Evolutionary conservation across 257 asterid species (phyloP), one percentile per base, ranked within the genome.

Genomic region (Echium plantagineum): DNA sequence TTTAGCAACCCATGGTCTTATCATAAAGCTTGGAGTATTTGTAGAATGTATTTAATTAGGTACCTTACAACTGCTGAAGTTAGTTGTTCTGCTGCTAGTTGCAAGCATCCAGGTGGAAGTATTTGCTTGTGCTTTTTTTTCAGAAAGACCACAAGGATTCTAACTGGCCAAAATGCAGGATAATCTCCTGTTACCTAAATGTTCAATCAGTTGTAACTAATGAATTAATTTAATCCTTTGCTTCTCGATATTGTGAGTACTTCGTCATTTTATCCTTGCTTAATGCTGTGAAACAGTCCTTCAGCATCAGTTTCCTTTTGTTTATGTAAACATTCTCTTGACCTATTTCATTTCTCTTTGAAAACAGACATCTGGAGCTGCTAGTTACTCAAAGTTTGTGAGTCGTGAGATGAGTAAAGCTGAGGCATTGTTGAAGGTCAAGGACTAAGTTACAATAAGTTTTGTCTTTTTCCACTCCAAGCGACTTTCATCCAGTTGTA

Each of bases 351-450:
- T 32, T 48, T 63, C 51, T 74, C 69, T 68, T 67, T 74, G 70
- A 16, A 46, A 71, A 63, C 74, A 91, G 98, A 77, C 84, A 65
- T 81, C 95, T 51, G 90, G 86, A 70, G 96, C 86, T 73, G 71
- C 90, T 59, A 87, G 94, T 79, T 93, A 89, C 77, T 81, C 99
- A 57, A 93, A 86, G 70, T 93, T 89, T 75, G 97, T 93, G 17
- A 83, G 83, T 78, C 87, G 95, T 60, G 99, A 93, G 77, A 93
- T 89, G 97, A 93, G 99, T 94, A 93, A 93, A 80, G 99, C 99
- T 53, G 99, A 93, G 82, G 97, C 99, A 68, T 77, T 93, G 55
- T 73, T 93, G 63, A 93, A 93, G 94, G 97, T 86, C 64, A 56
- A 65, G 66, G 68, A 60, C 58, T 60, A 52, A 62, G 61, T 48